Conservation (phyloP, 2,329 filamentous ascomycete genomes). For the Cadophora luteo-olivacea region DNA sequence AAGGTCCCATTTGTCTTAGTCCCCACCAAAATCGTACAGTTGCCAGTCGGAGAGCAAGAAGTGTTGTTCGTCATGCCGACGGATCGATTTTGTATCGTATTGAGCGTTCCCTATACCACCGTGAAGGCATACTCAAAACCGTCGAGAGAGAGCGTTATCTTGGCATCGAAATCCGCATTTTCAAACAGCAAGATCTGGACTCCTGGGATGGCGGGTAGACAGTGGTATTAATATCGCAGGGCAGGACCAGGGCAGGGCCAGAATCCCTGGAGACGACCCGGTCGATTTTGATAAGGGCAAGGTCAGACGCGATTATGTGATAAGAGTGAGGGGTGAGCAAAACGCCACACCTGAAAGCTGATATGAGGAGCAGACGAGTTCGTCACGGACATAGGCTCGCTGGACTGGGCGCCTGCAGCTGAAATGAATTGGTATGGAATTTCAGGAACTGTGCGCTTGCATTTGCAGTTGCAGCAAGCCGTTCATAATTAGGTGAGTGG, state of each 20-base stretch:
- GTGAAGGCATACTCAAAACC: slow-evolving; percentile 15
- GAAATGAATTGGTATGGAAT: background rate
- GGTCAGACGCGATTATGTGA: slow-evolving; percentile 7
- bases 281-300: slow-evolving; percentile 16
- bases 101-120: slow-evolving; percentile 5
- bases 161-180: slow-evolving; percentile 6
- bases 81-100: background rate
- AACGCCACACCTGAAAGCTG: slow-evolving; percentile 16
- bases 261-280: background rate
- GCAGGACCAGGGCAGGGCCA: background rate
- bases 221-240: slow-evolving; percentile 20
- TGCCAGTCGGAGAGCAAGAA: slow-evolving; percentile 28
- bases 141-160: slow-evolving; percentile 4
- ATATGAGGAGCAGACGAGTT: background rate
- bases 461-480: background rate
- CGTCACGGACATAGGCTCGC: slow-evolving; percentile 5
- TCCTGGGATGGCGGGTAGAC: slow-evolving; percentile 16
- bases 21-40: slow-evolving; percentile 33
- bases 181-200: slow-evolving; percentile 9
- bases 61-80: slow-evolving; percentile 32
- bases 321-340: slow-evolving; percentile 16
- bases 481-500: background rate
- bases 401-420: slow-evolving; percentile 1
- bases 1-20: slow-evolving; percentile 35
- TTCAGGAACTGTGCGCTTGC: slow-evolving; percentile 7